Conservation (phyloP, 2,329 filamentous ascomycete species). For the Venturiaceae sp. region DNA sequence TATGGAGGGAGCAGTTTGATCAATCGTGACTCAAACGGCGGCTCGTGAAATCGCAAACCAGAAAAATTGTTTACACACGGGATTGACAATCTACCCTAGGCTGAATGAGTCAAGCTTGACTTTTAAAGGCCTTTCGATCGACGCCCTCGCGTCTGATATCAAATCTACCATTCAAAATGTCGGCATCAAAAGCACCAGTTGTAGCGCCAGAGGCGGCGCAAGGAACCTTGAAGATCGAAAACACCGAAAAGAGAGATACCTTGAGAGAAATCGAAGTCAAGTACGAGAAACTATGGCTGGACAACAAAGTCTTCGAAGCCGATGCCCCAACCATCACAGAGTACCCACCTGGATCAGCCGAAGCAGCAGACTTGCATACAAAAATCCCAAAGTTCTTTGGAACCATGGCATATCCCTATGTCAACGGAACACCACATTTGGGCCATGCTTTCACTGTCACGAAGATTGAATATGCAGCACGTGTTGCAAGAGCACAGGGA, state of each 20-base stretch:
- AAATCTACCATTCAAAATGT: slow-evolving; percentile 20
- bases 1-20: neutral
- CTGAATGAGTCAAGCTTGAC: slow-evolving; percentile 1
- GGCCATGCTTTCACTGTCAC: slow-evolving; percentile 82
- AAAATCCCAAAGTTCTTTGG: slow-evolving; percentile 89
- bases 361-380: slow-evolving; percentile 64
- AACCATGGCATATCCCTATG: slow-evolving; percentile 18
- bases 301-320: slow-evolving; percentile 69
- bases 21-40: neutral
- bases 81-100: slow-evolving; percentile 15
- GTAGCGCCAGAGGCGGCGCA: slow-evolving; percentile 46
- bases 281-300: slow-evolving; percentile 79
- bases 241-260: slow-evolving; percentile 81
- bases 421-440: slow-evolving; percentile 56
- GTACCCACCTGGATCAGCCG: slow-evolving; percentile 64
- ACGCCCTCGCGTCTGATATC: neutral
- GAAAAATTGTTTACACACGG: neutral
- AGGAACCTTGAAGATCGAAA: slow-evolving; percentile 56
- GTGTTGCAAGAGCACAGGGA: slow-evolving; percentile 83
- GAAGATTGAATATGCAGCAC: slow-evolving; percentile 87
- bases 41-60: too few species aligned
- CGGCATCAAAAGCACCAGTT: slow-evolving; percentile 41
- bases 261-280: slow-evolving; percentile 80
- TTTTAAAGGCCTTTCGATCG: neutral
- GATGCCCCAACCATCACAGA: slow-evolving; percentile 74